phyloP scores from a whole-genome alignment of 2,329 filamentous ascomycete genomes.

The Beauveria bassiana region DNA sequence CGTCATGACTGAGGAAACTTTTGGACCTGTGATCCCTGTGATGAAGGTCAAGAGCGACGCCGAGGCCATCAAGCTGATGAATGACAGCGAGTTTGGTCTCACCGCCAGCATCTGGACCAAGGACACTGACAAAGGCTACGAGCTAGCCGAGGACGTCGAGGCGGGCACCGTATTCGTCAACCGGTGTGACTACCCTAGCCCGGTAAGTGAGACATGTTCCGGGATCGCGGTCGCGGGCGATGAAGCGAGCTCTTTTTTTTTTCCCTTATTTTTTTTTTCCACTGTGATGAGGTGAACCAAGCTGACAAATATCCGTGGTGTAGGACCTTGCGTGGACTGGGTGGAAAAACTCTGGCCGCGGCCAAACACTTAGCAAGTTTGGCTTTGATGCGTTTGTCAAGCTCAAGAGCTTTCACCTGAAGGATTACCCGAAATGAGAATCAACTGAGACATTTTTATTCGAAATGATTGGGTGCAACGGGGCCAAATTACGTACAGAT shows the following conservation, averaged over 20 bases:
- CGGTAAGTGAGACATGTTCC: slow-evolving; percentile 51
- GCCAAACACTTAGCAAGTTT: slow-evolving; percentile 79
- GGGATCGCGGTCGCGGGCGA: not conserved
- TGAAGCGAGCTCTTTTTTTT: not conserved
- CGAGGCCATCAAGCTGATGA: slow-evolving; percentile 81
- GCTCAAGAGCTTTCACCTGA: slow-evolving; percentile 92
- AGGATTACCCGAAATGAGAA: slow-evolving; percentile 62
- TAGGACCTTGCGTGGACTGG: slow-evolving; percentile 94
- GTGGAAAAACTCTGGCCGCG: slow-evolving; percentile 95
- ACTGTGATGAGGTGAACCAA: not conserved
- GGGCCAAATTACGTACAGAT: not conserved
- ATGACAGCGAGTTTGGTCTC: slow-evolving; percentile 87
- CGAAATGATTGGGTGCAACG: not conserved
- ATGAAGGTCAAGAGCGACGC: slow-evolving; percentile 77
- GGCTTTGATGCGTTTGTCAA: slow-evolving; percentile 95
- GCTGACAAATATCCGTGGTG: slow-evolving; percentile 9
- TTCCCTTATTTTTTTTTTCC: not conserved
- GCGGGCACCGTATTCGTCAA: slow-evolving; percentile 96
- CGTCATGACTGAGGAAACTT: slow-evolving; percentile 91
- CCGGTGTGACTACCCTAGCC: slow-evolving; percentile 83
- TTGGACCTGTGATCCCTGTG: slow-evolving; percentile 85
- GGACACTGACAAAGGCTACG: slow-evolving; percentile 65
- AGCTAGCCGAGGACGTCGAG: slow-evolving; percentile 73
- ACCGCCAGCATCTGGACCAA: slow-evolving; percentile 98
- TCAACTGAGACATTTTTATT: not conserved